Base-by-base conservation (phyloP, 495 filamentous ascomycete genomes). In the Peziza echinospora region DNA sequence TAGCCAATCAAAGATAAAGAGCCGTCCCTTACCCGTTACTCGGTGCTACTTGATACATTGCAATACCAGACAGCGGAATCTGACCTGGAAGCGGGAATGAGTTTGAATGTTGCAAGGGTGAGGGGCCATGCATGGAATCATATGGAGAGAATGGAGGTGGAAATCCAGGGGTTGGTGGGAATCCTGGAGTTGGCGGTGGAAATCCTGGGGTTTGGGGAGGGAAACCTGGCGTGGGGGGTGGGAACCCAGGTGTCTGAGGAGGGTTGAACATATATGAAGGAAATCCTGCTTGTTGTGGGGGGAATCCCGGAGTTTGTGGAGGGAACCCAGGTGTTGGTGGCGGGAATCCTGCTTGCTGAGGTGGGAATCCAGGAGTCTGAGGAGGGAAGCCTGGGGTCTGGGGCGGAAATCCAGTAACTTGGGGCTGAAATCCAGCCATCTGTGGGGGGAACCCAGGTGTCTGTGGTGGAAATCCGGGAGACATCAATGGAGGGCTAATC, bases 11-110 rank as follows among this genome's bases (percentile, higher is more conserved):
- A n/a, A n/a, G n/a, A n/a, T n/a, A n/a, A n/a, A n/a, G n/a, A n/a
- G n/a, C n/a, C n/a, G n/a, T n/a, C n/a, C n/a, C n/a, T n/a, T n/a
- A n/a, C n/a, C n/a, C 86, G 49, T 97, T 97, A 1, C 83, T 91
- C 4, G 89, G 85, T 41, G 77, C 76, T 43, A 93, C 73, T 55
- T 89, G 93, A 65, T 92, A 97, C 64, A 91, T 67, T 47, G 92
- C 85, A 3, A 97, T 76, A 2, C 89, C 89, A 28, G 82, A 77
- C 48, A 66, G 75, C 9, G 87, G 89, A 0, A 89, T 84, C 1
- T 87, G 87, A 83, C 3, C 75, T 73, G 54, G 91, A 86, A 10
- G 81, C 82, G 19, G 84, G 76, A 28, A 77, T 24, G 16, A 47
- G 16, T 45, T 53, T 7, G 22, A 44, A 39, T 56, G 53, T 43